Evolutionary conservation across 1,284 basidiomycete species (phyloP).

Genomic region (Cystobasidium pallidum): DNA sequence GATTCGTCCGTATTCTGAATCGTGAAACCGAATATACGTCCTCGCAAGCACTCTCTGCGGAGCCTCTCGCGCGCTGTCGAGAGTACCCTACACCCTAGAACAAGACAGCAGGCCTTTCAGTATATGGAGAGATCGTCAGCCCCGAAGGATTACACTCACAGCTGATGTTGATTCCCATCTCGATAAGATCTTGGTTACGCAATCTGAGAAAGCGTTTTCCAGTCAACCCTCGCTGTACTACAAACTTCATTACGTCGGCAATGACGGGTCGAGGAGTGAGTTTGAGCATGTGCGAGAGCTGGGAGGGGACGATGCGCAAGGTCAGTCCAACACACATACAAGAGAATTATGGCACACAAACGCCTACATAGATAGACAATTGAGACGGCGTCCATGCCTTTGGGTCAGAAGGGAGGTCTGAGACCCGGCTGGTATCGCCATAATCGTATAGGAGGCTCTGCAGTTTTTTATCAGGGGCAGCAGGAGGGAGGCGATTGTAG

Average conservation of each 20-base stretch:
- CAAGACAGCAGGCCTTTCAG: not conserved
- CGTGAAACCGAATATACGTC: slow-evolving; percentile 43
- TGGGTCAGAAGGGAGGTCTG: slow-evolving; percentile 36
- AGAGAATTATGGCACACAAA: not conserved
- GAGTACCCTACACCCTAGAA: slow-evolving; percentile 29
- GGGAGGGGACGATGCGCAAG: not conserved
- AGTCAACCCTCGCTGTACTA: slow-evolving; percentile 46
- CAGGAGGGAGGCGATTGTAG: not conserved
- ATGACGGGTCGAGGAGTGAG: slow-evolving; percentile 33
- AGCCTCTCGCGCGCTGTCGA: slow-evolving; percentile 45
- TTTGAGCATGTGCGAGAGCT: slow-evolving; percentile 42
- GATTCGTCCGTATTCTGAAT: slow-evolving; percentile 1
- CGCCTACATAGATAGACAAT: slow-evolving; percentile 18
- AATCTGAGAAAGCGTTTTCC: slow-evolving; percentile 52
- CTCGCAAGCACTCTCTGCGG: slow-evolving; percentile 43
- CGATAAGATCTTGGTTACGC: slow-evolving; percentile 48
- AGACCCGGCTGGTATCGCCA: slow-evolving; percentile 23
- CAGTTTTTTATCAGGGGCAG: not conserved
- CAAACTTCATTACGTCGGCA: slow-evolving; percentile 49
- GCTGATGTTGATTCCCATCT: slow-evolving; percentile 50
- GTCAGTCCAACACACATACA: not conserved
- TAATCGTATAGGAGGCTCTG: slow-evolving; percentile 34
- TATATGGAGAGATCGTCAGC: not conserved
- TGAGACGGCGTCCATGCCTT: slow-evolving; percentile 40
- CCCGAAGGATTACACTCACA: not conserved